Evolutionary conservation across 352 stramenopile genomes (phyloP), one percentile per base, ranked within the genome.

Genomic region (Phytophthora foliorum): DNA sequence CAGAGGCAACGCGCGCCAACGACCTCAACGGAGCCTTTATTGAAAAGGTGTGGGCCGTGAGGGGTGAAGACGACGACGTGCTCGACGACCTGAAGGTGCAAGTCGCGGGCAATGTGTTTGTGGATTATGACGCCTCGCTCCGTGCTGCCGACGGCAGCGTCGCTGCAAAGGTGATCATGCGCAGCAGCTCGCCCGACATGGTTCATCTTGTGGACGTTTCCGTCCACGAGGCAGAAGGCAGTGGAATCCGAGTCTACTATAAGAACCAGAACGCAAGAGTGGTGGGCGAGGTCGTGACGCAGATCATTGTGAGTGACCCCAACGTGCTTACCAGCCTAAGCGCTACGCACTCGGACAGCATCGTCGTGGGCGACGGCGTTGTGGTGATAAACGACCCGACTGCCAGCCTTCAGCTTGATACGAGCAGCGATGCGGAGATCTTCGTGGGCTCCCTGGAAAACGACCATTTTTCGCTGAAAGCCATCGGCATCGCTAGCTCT

Each of bases 251-350:
- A 4, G 50, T 86, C n/a, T 67, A 80, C 42, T 78, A 80, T 54
- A 82, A 79, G 64, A 86, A 88, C 67, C 38, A 68, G 42, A 67
- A 84, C 53, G 72, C 67, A 10, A 45, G 72, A 21, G 62, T 63
- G 22, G 41, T 53, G 3, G 74, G 77, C 3, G 65, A 69, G 6
- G 44, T 84, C 25, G 50, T 81, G 27, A 82, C 74, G 17, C 69
- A 71, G 25, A 59, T 84, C 31, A 52, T 56, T 25, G 63, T 84
- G 11, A 64, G 56, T 22, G 42, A 70, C n/a, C 63, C 66, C 25
- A 72, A 75, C 32, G 24, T 51, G 42, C 46, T 84, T n/a, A 29
- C 45, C 9, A 59, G 45, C 53, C 21, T 70, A 2, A 65, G 42
- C 19, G 56, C 67, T 9, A 31, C 38, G 2, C 31, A 45, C 29